Base-by-base conservation (phyloP, 2,329 filamentous ascomycete genomes). In the Verticillium dahliae region DNA sequence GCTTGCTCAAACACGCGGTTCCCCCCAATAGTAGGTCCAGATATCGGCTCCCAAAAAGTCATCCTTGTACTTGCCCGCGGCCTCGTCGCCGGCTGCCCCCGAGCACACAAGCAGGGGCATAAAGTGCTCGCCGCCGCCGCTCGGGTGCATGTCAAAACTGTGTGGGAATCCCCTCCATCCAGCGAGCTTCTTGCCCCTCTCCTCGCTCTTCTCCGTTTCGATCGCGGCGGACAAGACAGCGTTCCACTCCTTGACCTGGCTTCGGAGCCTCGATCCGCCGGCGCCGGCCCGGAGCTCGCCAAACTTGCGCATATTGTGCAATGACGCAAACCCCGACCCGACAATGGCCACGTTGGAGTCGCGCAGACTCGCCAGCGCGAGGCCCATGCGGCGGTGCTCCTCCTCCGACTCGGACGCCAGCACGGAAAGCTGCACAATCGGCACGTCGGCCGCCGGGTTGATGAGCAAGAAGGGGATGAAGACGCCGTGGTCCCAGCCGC, bases 401-500 rank as follows among this genome's bases (percentile, higher is more conserved):
- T 71, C 70, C 0, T 83, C 75, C 57, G 81, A 77, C 67, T 86
- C 83, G 18, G 77, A 81, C 34, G 67, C 65, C 3, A 86, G 77
- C 11, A 87, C 81, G 1, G 80, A 84, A 60, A 86, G 67, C 68
- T 86, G 84, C n/a, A 87, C 74, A 35, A 86, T 75, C 57, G 84
- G 84, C 2, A 84, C 69, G 61, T 78, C 72, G 65, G 82, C 84
- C 52, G 73, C 66, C 22, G 84, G 84, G 61, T 80, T 72, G 66
- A 83, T 79, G 54, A 86, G 80, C 56, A 79, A 75, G 72, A 86
- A 75, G 6, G 84, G 84, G 33, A 86, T 72, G 69, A 86, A 86
- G 62, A 86, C 82, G 73, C 84, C 84, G 68, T 86, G 84, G 68
- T 86, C 84, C 84, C 84, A 86, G 62, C 79, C 74, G 50, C 79